Base-by-base conservation (phyloP, 2,329 filamentous ascomycete species). In the Myriangium duriaei region DNA sequence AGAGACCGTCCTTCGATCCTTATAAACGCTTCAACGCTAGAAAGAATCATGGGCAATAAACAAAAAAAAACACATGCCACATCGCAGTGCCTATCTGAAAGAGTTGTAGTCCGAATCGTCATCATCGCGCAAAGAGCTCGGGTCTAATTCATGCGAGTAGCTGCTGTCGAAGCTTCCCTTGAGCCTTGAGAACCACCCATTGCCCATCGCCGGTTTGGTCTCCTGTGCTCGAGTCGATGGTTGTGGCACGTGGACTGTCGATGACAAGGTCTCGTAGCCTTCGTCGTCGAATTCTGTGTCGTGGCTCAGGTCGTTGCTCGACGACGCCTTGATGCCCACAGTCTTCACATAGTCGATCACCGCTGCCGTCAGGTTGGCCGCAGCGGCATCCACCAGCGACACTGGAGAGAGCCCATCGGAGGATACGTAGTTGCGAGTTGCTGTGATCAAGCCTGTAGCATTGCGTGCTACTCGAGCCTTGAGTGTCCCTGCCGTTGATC, bases 401-500 rank as follows among this genome's bases (percentile, higher is more conserved):
- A 98, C 80, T 0, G 91, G 91, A 1, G 85, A 88, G 19, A 98
- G 72, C 18, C 91, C 91, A 13, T 75, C 77, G 1, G 85, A 79
- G 9, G 75, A 72, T 21, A 82, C 79, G 57, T 91, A 94, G 54
- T 94, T 94, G 64, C 92, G 94, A 21, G 84, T 81, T 1, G 88
- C 85, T 2, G 88, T 96, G 51, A 96, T 95, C 41, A 98, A 68
- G 53, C 88, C 91, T 66, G 96, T 96, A 34, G 91, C 87, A 1
- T 88, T 93, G 2, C 81, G 80, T n/a, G 86, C 92, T 3, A 96
- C 81, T 42, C 80, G 79, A 34, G 74, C 72, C 60, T 84, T 92
- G 43, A 92, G 69, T 26, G 49, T 50, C 13, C 48, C 48, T 2
- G 67, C 59, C 7, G 64, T 59, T 2, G 49, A 40, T 9, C 35